Evolutionary conservation across 2,329 filamentous ascomycete genomes (phyloP).

Genomic region (Esteya vermicola): DNA sequence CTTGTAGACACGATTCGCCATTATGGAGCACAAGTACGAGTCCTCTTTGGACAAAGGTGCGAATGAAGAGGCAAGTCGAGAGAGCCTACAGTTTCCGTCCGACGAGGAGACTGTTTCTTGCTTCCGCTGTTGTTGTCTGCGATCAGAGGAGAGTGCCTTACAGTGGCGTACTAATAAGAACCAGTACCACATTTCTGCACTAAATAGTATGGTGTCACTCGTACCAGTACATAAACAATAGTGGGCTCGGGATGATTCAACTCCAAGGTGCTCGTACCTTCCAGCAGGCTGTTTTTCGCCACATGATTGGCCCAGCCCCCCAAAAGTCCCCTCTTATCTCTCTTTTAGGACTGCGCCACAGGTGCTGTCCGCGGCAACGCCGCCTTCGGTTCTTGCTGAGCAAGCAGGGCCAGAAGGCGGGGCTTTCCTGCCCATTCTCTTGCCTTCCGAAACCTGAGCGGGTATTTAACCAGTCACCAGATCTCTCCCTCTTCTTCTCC

Average conservation of each 20-base stretch:
- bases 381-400: conserved; percentile 5
- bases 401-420: conserved; percentile 7
- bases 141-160: no score
- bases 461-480: conserved; percentile 2
- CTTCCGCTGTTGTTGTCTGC: no score
- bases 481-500: conserved; percentile 2
- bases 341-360: conserved; percentile 7
- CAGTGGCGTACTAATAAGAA: no score
- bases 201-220: no score
- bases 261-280: conserved; percentile 7
- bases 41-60: no score
- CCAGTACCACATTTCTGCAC: no score
- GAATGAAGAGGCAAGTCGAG: no score
- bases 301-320: conserved; percentile 9
- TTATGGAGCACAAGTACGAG: no score
- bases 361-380: not conserved
- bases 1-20: no score
- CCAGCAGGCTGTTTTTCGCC: conserved; percentile 1
- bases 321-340: no score
- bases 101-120: no score
- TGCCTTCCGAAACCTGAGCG: conserved; percentile 1
- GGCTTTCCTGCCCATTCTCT: conserved; percentile 7
- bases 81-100: no score
- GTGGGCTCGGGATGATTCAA: conserved; percentile 3
- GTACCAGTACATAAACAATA: not conserved